phyloP scores from a whole-genome alignment of 768 basidiomycete genomes.

The Boletus tylopilopsis region DNA sequence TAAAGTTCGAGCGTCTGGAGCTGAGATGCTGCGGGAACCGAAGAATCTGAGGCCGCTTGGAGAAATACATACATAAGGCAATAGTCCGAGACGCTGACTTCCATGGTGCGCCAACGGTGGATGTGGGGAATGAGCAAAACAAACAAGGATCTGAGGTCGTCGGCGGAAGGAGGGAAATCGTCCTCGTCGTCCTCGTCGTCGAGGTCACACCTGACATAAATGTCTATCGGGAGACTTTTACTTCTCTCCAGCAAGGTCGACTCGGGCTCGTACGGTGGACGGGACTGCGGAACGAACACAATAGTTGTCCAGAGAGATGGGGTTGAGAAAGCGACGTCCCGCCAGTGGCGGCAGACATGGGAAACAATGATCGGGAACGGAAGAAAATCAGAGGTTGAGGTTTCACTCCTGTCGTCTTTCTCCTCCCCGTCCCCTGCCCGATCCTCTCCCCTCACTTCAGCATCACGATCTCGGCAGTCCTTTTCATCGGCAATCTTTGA shows the following conservation, averaged over 20 bases:
- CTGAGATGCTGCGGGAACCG: slow-evolving; percentile 44
- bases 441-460: no score
- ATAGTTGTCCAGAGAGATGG: slow-evolving; percentile 58
- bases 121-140: slow-evolving; percentile 49
- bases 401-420: no score
- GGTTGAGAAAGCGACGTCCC: slow-evolving; percentile 46
- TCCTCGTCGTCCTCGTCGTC: no score
- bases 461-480: no score
- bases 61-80: slow-evolving; percentile 44
- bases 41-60: slow-evolving; percentile 34
- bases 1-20: slow-evolving; percentile 55
- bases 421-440: no score
- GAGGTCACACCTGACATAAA: slow-evolving; percentile 22
- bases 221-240: slow-evolving; percentile 49
- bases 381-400: no score
- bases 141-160: slow-evolving; percentile 26
- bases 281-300: slow-evolving; percentile 16
- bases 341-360: slow-evolving; percentile 51
- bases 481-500: no score
- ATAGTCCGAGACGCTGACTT: slow-evolving; percentile 45
- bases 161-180: no score
- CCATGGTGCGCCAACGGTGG: slow-evolving; percentile 49
- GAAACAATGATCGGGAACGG: no score
- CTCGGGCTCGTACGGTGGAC: slow-evolving; percentile 42
- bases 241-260: slow-evolving; percentile 49